These are phyloP conservation scores for Diaporthe sp. DNA, from an alignment of 2,329 filamentous ascomycete species.

Conservation along the genomic window DNA sequence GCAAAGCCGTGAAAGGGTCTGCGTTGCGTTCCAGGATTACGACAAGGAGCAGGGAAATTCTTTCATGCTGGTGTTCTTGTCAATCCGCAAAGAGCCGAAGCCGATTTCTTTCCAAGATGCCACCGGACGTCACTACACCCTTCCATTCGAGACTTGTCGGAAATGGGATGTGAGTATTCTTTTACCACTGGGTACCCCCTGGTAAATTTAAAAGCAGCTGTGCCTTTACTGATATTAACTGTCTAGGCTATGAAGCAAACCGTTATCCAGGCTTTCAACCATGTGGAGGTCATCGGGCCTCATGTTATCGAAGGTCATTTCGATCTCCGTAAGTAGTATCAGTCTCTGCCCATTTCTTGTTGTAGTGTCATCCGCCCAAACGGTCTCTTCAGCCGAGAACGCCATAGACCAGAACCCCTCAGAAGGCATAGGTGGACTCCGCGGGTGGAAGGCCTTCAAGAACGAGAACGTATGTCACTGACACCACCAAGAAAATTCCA, in stretches of 20 bases:
- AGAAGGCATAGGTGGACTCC: neutral
- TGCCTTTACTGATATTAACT: neutral
- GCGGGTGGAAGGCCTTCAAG: too few relatives aligned
- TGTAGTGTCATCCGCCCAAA: neutral
- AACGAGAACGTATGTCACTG: neutral
- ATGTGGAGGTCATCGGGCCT: neutral
- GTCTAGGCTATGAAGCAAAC: neutral
- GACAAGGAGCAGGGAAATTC: neutral
- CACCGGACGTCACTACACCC: conserved; percentile 9
- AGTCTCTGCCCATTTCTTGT: too few relatives aligned
- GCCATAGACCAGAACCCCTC: neutral
- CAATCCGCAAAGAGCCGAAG: conserved; percentile 22
- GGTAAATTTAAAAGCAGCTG: neutral
- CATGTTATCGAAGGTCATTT: conserved; percentile 27
- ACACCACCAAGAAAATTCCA: neutral
- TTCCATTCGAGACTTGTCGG: conserved; percentile 22
- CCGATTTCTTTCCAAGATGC: conserved; percentile 25
- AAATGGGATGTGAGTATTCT: conserved; percentile 17
- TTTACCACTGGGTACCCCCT: neutral
- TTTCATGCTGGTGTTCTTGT: conserved; percentile 27
- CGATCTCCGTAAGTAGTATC: neutral
- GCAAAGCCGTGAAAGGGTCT: conserved; percentile 25
- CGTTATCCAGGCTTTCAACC: neutral
- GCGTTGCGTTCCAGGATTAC: conserved; percentile 20
- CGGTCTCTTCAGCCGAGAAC: neutral